A percentile compares a stretch with the other conserved stretches of the same genome.
These are phyloP conservation scores for Fusarium tricinctum DNA, from an alignment of 2,329 filamentous ascomycete genomes.

Conservation along the genomic window DNA sequence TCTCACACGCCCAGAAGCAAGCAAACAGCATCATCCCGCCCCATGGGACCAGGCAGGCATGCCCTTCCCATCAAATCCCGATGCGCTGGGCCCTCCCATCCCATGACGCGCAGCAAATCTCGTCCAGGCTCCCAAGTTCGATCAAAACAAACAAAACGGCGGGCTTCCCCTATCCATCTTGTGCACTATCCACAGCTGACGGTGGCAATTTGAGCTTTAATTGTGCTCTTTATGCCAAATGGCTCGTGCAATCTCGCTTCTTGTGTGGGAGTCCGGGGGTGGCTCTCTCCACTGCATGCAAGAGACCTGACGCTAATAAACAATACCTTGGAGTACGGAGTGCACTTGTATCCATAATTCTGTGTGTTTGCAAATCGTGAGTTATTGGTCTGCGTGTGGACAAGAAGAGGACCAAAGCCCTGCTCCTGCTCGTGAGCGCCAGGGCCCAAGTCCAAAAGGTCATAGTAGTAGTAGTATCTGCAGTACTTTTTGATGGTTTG, in stretches of 20 bases:
- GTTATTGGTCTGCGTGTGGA: slow-evolving; percentile 25
- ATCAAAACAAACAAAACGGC: slow-evolving; percentile 53
- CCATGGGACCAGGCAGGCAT: slow-evolving; percentile 30
- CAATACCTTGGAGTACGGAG: not conserved
- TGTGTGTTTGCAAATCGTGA: slow-evolving; percentile 25
- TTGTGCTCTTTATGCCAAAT: slow-evolving; percentile 51
- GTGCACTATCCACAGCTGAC: slow-evolving; percentile 46
- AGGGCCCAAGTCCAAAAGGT: slow-evolving; percentile 13
- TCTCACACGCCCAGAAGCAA: slow-evolving; percentile 30
- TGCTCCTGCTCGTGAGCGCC: slow-evolving; percentile 32
- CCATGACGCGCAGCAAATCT: slow-evolving; percentile 49
- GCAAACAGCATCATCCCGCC: slow-evolving; percentile 31
- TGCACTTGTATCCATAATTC: not conserved
- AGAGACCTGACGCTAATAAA: slow-evolving; percentile 38
- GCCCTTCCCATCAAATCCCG: slow-evolving; percentile 28
- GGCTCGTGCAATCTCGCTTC: slow-evolving; percentile 53
- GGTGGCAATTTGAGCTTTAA: slow-evolving; percentile 50
- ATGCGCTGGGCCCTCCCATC: slow-evolving; percentile 39
- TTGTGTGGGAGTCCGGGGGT: slow-evolving; percentile 49
- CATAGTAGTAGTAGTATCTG: slow-evolving; percentile 12
- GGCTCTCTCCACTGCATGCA: slow-evolving; percentile 9
- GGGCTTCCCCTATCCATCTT: slow-evolving; percentile 36
- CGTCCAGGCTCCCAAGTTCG: slow-evolving; percentile 9
- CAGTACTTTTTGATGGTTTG: slow-evolving; percentile 24
- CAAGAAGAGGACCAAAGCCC: slow-evolving; percentile 29